Evolutionary conservation across 768 basidiomycete genomes (phyloP).

Genomic region (Suillus occidentalis): DNA sequence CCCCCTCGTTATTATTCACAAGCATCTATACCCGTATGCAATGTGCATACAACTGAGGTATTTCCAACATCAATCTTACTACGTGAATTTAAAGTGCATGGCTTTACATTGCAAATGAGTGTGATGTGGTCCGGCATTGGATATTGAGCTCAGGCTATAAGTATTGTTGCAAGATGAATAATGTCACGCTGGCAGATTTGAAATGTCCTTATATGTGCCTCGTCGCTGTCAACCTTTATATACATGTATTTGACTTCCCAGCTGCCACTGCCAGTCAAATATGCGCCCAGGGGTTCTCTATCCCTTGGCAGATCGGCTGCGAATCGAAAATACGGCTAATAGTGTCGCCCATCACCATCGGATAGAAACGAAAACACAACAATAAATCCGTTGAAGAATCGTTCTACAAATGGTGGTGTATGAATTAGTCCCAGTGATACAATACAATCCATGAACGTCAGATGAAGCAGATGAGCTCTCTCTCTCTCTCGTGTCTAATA

Average conservation of each 20-base stretch:
- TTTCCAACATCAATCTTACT: background rate
- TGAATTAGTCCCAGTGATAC: conserved; percentile 11
- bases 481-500: conserved; percentile 44
- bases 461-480: conserved; percentile 1
- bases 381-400: background rate
- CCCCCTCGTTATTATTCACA: background rate
- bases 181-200: background rate
- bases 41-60: background rate
- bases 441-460: conserved; percentile 10
- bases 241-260: background rate
- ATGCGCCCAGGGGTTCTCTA: no score
- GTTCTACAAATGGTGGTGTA: conserved; percentile 5
- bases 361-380: background rate
- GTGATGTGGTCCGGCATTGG: background rate
- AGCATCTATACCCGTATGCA: background rate
- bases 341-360: background rate
- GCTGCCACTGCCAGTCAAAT: background rate
- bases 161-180: no score
- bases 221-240: background rate
- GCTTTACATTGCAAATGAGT: background rate
- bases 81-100: background rate
- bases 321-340: background rate
- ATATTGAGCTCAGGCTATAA: background rate
- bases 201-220: background rate
- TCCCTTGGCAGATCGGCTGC: background rate